Base-by-base conservation (phyloP, 2,329 filamentous ascomycete species). In the Diaporthe citriasiana region DNA sequence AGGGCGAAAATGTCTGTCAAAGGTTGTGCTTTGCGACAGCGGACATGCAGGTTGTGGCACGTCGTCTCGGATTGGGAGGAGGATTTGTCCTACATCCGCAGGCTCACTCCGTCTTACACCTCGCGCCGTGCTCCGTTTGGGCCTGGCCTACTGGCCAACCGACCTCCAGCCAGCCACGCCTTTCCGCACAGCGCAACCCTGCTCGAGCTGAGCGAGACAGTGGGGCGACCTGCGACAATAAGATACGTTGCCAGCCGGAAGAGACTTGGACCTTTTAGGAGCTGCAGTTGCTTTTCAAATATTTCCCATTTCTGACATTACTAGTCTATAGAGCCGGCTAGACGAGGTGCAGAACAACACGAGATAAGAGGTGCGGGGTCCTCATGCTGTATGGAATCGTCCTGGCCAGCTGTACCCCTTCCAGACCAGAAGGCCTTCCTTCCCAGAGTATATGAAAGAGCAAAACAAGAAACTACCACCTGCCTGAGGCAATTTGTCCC, bases 271-370 rank as follows among this genome's bases (percentile, higher is more conserved):
- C 15, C 22, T 35, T 13, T 22, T 22, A 27, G 15, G 19, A 35
- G 35, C 3, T 25, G 33, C n/a, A 15, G 2, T 27, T 5, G 19
- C 35, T 56, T 8, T 30, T 63, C 38, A 74, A 50, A 70, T 63
- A 33, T 45, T n/a, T 69, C 27, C 60, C 65, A 68, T 70, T 68
- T 19, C 57, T 73, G 57, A 45, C 47, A 73, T 75, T 73, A 60
- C 56, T 53, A 71, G 33, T 75, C 71, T 75, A 75, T 73, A 27
- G n/a, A 53, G 50, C 17, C 35, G 56, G 55, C 56, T 47, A 75
- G 65, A 65, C 71, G 42, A 42, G 38, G 68, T 66, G 53, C 50
- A 72, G 56, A 55, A 66, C 42, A 66, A 51, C 51, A 59, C 25
- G 38, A 53, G n/a, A n/a, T 33, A 22, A 30, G 57, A 45, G 33